Base-by-base conservation (phyloP, 1,139 yeast species). In the Geotrichum australiense region DNA sequence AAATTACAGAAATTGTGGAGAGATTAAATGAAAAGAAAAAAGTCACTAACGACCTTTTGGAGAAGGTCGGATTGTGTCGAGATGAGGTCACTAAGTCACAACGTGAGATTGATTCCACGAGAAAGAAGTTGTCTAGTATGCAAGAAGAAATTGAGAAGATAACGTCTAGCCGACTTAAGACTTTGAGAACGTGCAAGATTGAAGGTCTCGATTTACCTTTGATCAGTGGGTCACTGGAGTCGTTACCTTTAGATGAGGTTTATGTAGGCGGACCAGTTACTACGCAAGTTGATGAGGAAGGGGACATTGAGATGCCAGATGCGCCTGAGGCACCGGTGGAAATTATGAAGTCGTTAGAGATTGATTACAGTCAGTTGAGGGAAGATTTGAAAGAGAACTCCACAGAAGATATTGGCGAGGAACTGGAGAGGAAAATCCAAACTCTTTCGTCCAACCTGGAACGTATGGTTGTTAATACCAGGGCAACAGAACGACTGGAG, bases 401-500 rank as follows among this genome's bases (percentile, higher is more conserved):
- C 20, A 62, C 58, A 30, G 64, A 62, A 4, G 53, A 55, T 3
- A 57, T 59, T 15, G 65, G 61, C 16, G 57, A 59, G 24, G 66
- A 63, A 21, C 57, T 75, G 19, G 70, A 66, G 39, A 72, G 69
- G 5, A 61, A 70, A 40, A 66, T 79, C 11, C 73, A 72, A 45
- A 69, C 71, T 1, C 71, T 80, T 36, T 68, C 77, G 3, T 73
- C 74, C 24, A 76, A 71, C 28, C 63, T 89, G 41, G 80, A 76
- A 37, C 65, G 65, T 38, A 66, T 85, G 54, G 78, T 86, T 19
- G 95, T 96, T 12, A 87, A 87, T 58, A 70, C 79, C 21, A 81
- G 82, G 52, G 96, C 96, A 0, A 67, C 74, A 21, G 94, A 84
- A 48, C 73, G 95, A 54, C 69, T 85, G 41, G 72, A 68, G 35